Conservation (phyloP, 129 eudicot genomes). For the Helianthus annuus region DNA sequence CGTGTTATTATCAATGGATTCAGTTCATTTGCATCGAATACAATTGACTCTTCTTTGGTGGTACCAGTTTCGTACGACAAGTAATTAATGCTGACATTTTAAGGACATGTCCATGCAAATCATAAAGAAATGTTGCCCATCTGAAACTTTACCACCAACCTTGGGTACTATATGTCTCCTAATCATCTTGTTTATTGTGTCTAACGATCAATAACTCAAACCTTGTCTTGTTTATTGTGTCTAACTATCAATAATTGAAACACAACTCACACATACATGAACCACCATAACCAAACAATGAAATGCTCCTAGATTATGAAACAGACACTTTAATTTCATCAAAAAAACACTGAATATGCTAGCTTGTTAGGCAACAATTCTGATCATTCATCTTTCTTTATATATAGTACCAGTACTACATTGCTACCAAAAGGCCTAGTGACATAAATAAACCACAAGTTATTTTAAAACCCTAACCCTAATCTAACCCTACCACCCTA, state of each 20-base stretch:
- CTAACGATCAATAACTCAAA: background rate
- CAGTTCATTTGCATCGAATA: too few relatives aligned
- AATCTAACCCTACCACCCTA: constrained; percentile 6
- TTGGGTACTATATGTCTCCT: constrained; percentile 19
- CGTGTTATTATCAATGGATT: too few relatives aligned
- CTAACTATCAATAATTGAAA: background rate
- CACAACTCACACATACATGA: background rate
- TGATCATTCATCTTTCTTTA: constrained; percentile 32
- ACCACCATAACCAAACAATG: background rate
- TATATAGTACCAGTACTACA: constrained; percentile 3
- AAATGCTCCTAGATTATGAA: constrained; percentile 19
- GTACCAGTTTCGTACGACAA: too few relatives aligned
- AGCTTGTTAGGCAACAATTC: constrained; percentile 18
- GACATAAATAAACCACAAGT: constrained; percentile 20
- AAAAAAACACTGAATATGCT: constrained; percentile 20
- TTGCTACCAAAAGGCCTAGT: background rate
- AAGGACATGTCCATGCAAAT: too few relatives aligned
- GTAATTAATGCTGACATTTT: too few relatives aligned
- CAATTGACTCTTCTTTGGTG: too few relatives aligned
- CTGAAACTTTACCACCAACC: constrained; percentile 18
- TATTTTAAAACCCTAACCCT: constrained; percentile 22
- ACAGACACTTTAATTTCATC: constrained; percentile 14
- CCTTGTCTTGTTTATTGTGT: constrained; percentile 1
- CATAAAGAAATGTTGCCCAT: background rate
- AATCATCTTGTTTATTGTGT: constrained; percentile 1